Conservation (phyloP, 176 grass and related monocot genomes). For the Carex pumila region DNA sequence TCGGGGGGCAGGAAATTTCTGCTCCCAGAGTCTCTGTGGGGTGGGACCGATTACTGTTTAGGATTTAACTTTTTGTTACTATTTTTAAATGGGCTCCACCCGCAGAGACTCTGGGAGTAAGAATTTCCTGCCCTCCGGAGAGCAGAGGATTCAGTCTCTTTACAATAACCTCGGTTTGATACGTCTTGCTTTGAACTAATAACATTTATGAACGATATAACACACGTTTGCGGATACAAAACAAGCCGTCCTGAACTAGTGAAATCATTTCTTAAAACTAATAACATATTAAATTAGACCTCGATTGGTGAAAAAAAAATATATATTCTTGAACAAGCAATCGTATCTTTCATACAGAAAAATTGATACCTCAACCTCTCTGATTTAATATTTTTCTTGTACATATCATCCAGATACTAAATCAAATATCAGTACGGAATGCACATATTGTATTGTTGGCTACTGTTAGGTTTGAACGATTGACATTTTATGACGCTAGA, state of each 20-base stretch:
- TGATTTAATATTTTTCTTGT: not conserved
- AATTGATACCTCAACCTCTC: not conserved
- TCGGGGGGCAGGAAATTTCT: too few species aligned
- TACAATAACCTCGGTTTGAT: too few species aligned
- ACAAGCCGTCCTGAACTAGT: not conserved
- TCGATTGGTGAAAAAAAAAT: not conserved
- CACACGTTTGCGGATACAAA: not conserved
- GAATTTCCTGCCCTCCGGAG: too few species aligned
- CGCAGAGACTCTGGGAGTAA: too few species aligned
- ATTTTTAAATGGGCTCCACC: too few species aligned
- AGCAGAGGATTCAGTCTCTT: too few species aligned
- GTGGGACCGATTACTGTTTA: too few species aligned
- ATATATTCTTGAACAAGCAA: not conserved
- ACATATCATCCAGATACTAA: not conserved
- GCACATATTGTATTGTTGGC: not conserved
- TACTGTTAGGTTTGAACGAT: not conserved
- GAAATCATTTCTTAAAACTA: not conserved
- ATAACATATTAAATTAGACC: not conserved
- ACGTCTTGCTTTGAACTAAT: too few species aligned
- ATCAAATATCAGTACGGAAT: not conserved
- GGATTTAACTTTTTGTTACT: too few species aligned
- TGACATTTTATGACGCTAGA: not conserved
- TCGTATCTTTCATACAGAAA: not conserved
- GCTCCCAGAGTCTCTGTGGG: too few species aligned
- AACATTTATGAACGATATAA: not conserved